phyloP scores from a whole-genome alignment of 2,329 filamentous ascomycete species.

The Phyllosticta citribraziliensis region DNA sequence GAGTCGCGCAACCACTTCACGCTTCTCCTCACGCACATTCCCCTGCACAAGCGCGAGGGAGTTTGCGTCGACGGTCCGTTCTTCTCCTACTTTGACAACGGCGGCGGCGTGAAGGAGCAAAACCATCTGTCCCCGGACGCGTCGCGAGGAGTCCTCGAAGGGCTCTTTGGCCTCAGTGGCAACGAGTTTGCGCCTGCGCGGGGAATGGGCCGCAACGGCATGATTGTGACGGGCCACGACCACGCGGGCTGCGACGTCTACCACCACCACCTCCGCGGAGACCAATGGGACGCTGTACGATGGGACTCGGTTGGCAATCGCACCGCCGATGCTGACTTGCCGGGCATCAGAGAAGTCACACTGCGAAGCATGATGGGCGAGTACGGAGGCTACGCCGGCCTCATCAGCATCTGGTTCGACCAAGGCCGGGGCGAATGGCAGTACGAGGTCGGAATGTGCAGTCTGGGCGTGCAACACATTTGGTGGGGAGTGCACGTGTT shows the following conservation, averaged over 20 bases:
- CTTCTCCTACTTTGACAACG: slow-evolving; percentile 69
- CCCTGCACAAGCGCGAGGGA: slow-evolving; percentile 72
- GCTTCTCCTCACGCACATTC: slow-evolving; percentile 83
- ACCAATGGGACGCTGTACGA: slow-evolving; percentile 12
- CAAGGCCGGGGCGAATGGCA: slow-evolving; percentile 58
- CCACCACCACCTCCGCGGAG: slow-evolving; percentile 46
- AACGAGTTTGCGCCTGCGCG: slow-evolving; percentile 47
- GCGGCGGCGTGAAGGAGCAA: slow-evolving; percentile 74
- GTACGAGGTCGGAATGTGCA: slow-evolving; percentile 70
- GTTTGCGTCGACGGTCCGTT: slow-evolving; percentile 76
- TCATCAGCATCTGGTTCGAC: slow-evolving; percentile 88
- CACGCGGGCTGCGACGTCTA: slow-evolving; percentile 88
- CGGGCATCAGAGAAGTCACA: slow-evolving; percentile 77
- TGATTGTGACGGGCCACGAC: slow-evolving; percentile 89
- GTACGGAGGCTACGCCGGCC: slow-evolving; percentile 81
- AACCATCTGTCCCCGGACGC: slow-evolving; percentile 72
- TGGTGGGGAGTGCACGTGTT: slow-evolving; percentile 88
- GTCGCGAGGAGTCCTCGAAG: slow-evolving; percentile 63
- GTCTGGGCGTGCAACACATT: slow-evolving; percentile 74
- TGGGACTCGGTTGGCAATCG: slow-evolving; percentile 10
- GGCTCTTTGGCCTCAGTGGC: slow-evolving; percentile 68
- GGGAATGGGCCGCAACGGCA: slow-evolving; percentile 60
- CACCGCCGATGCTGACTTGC: slow-evolving; percentile 26
- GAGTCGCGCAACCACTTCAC: slow-evolving; percentile 60
- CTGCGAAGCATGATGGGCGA: slow-evolving; percentile 98